Percentiles rank a stretch among this genome's conserved stretches.
These are phyloP conservation scores for Ramaria sp. DNA, from an alignment of 768 basidiomycete genomes.

Conservation along the genomic window DNA sequence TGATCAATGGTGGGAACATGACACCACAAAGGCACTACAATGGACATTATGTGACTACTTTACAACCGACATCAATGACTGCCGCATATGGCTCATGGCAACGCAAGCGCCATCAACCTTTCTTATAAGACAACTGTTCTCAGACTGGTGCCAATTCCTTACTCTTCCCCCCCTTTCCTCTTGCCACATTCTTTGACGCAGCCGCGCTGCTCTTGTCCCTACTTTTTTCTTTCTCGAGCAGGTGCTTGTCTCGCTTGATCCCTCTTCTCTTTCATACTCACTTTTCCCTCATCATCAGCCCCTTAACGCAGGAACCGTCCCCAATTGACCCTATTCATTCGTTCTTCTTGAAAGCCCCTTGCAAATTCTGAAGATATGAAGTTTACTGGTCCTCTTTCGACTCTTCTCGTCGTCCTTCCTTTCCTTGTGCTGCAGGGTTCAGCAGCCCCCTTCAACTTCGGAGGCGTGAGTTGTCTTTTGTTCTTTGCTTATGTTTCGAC, in stretches of 20 bases:
- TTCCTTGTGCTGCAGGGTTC: conserved; percentile 21
- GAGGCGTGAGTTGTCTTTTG: conserved; percentile 4
- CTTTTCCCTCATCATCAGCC: conserved; percentile 13
- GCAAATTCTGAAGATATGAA: conserved; percentile 32
- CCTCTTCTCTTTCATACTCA: conserved; percentile 23
- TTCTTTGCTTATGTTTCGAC: neutral
- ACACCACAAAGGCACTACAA: no score
- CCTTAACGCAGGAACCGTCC: neutral
- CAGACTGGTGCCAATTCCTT: neutral
- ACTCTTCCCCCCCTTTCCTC: conserved; percentile 6
- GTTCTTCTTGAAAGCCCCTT: conserved; percentile 17
- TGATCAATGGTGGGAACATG: no score
- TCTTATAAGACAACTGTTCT: neutral
- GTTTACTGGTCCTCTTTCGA: conserved; percentile 30
- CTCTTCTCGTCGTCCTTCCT: conserved; percentile 30
- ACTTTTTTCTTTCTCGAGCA: conserved; percentile 15
- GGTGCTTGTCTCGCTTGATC: conserved; percentile 20
- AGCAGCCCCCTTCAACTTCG: conserved; percentile 8
- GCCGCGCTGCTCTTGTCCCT: neutral
- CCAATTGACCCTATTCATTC: conserved; percentile 6
- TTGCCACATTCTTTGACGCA: conserved; percentile 2
- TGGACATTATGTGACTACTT: no score
- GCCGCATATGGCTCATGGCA: neutral
- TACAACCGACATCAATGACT: no score
- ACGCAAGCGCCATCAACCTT: neutral